Evolutionary conservation across 2,329 filamentous ascomycete genomes (phyloP), one percentile per base, ranked within the genome.

Genomic region (Colletotrichum tropicale): DNA sequence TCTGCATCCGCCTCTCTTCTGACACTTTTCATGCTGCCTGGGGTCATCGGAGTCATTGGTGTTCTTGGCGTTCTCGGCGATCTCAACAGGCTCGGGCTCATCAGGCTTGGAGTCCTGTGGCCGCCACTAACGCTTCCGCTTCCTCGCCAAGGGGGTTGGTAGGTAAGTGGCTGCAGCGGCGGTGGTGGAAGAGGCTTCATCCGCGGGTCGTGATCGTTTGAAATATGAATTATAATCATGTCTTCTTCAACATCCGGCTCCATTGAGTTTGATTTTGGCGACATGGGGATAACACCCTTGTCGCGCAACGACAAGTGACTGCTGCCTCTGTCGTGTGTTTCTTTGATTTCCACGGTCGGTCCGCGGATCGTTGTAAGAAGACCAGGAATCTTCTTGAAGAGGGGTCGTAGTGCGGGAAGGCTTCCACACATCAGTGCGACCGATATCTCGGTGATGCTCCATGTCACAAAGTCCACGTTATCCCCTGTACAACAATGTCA

Each of bases 351-450:
- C 9, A 38, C 10, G 13, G 73, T 75, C 6, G 64, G 21, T n/a
- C 68, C 68, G 48, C 73, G 64, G 9, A 75, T 56, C 38, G 71
- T 75, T 12, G 61, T 67, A 4, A 76, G 52, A 36, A 70, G 26
- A 56, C 71, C 67, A 2, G 67, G 56, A 3, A 75, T 55, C 62
- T 68, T 76, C 67, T 68, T 76, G 56, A 76, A 67, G 9, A 88
- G 84, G 9, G 84, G 87, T 0, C 85, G 87, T 4, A 82, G 85
- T n/a, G 85, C 83, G 8, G 82, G 82, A 4, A 87, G 85, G 67
- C 86, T 87, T 65, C 85, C 86, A 4, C 82, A 87, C 28, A 83
- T 83, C 18, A 88, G 85, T 4, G 85, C 87, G 4, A 81, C 76
- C 18, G 80, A 80, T 13, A 79, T 77, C 74, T 84, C 83, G 48